Percentiles rank a stretch among this genome's conserved stretches.
Conservation (phyloP, 768 basidiomycete species). For the Termitomyces bulborhizus region DNA sequence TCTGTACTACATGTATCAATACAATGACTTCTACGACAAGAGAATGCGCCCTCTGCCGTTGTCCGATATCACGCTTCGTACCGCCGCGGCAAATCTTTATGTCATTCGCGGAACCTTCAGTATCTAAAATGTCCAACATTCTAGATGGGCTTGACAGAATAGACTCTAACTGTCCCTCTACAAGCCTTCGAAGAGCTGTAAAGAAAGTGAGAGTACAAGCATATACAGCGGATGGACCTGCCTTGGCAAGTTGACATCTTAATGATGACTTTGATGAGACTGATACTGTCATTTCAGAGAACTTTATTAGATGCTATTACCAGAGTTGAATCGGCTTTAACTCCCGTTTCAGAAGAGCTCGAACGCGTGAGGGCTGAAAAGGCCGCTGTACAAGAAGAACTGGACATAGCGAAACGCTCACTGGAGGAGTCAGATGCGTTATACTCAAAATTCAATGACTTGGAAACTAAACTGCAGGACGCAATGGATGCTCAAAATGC, state of each 20-base stretch:
- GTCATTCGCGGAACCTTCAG: slow-evolving; percentile 4
- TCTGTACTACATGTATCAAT: slow-evolving; percentile 6
- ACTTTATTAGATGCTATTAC: slow-evolving; percentile 1
- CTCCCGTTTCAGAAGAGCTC: background rate
- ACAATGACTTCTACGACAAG: background rate
- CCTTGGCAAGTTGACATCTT: background rate
- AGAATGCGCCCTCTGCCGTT: slow-evolving; percentile 7
- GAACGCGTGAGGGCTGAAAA: slow-evolving; percentile 6
- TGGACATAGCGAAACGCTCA: background rate
- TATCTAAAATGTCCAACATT: background rate
- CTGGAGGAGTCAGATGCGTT: background rate
- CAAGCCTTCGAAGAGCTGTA: slow-evolving; percentile 7
- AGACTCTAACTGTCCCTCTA: background rate
- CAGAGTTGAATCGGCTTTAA: background rate
- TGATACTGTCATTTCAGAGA: background rate
- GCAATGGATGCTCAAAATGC: background rate
- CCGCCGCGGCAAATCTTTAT: slow-evolving; percentile 10
- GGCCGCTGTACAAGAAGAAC: background rate
- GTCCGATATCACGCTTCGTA: background rate
- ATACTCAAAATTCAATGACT: background rate
- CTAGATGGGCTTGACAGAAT: slow-evolving; percentile 5
- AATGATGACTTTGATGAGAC: background rate
- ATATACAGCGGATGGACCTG: background rate
- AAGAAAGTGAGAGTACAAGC: slow-evolving; percentile 6
- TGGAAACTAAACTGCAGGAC: background rate